A percentile compares a stretch with the other conserved stretches of the same genome.
Conservation (phyloP, 75 land plant genomes). For the Isoetes taiwanensis region DNA sequence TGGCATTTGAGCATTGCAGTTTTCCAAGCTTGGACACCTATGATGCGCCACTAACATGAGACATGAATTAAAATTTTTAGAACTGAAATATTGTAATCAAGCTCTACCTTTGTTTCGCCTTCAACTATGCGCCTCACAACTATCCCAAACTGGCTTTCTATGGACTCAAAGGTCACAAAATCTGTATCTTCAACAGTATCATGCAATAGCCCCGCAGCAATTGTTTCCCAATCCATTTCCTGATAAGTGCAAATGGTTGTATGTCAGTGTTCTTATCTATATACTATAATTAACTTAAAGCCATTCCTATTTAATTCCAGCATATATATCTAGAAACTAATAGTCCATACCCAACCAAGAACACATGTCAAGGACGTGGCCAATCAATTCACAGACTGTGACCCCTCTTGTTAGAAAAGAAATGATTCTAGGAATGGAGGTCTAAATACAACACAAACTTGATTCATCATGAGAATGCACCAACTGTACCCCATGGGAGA, state of each 20-base stretch:
- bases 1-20: constrained; percentile 44
- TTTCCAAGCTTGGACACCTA: constrained; percentile 96
- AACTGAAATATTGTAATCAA: neutral
- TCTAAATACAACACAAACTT: no score
- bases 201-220: constrained; percentile 89
- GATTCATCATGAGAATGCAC: no score
- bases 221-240: constrained; percentile 96
- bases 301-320: no score
- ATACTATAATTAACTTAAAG: no score
- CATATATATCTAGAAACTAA: no score
- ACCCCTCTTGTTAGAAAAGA: no score
- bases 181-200: constrained; percentile 96
- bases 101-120: constrained; percentile 82
- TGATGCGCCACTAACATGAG: neutral
- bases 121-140: constrained; percentile 84
- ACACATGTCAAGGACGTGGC: no score
- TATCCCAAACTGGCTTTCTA: constrained; percentile 84
- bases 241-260: constrained; percentile 12
- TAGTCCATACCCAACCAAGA: no score
- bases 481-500: no score
- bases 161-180: constrained; percentile 80
- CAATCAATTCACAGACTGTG: no score
- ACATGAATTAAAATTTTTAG: neutral
- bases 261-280: no score
- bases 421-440: no score